These are phyloP conservation scores for Candolleomyces efflorescens DNA, from an alignment of 768 basidiomycete species.

Conservation along the genomic window DNA sequence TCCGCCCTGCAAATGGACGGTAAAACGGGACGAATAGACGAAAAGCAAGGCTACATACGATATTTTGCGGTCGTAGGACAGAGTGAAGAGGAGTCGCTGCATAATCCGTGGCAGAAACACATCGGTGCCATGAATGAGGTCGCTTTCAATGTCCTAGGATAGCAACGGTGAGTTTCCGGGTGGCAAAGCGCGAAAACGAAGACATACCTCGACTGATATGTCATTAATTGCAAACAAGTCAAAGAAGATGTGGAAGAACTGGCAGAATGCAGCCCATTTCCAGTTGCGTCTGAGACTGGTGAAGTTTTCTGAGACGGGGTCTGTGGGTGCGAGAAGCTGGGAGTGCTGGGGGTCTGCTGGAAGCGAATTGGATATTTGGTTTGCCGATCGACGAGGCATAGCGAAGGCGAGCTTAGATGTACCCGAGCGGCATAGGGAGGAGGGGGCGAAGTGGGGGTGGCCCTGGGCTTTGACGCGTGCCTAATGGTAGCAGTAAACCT, in stretches of 20 bases:
- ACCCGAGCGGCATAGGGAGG: constrained; percentile 2
- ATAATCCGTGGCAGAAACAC: constrained; percentile 68
- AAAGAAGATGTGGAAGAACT: constrained; percentile 86
- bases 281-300: constrained; percentile 68
- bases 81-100: constrained; percentile 65
- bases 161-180: constrained; percentile 8
- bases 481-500: neutral
- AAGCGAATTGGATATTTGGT: constrained; percentile 27
- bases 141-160: constrained; percentile 72
- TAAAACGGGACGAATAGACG: constrained; percentile 11
- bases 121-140: constrained; percentile 58
- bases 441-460: neutral
- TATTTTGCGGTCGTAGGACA: constrained; percentile 80
- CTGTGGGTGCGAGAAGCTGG: constrained; percentile 17
- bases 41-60: constrained; percentile 42
- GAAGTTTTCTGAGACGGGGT: constrained; percentile 33
- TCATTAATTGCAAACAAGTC: constrained; percentile 68
- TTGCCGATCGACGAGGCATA: constrained; percentile 58
- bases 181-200: constrained; percentile 8
- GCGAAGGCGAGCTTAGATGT: constrained; percentile 6
- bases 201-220: constrained; percentile 59
- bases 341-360: constrained; percentile 21
- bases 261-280: constrained; percentile 91
- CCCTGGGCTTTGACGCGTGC: neutral
- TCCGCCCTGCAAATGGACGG: constrained; percentile 43